A percentile compares a stretch with the other conserved stretches of the same genome.
phyloP scores from a whole-genome alignment of 345 rosid species.

The Acer saccharum region DNA sequence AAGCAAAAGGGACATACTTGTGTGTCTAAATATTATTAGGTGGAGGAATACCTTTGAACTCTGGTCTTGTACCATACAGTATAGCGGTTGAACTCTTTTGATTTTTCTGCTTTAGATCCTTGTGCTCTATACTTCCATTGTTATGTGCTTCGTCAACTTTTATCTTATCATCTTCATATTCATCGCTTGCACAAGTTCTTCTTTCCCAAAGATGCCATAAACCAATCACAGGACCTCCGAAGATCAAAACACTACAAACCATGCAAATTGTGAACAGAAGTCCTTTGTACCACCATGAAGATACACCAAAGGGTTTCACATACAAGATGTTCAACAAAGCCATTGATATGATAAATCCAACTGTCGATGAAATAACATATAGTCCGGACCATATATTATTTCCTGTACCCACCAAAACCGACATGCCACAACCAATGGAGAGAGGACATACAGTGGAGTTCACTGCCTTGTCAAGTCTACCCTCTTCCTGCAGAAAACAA shows the following conservation, averaged over 20 bases:
- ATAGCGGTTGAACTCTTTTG: conserved; percentile 29
- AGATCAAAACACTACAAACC: conserved; percentile 59
- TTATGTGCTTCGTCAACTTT: conserved; percentile 6
- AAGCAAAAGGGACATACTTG: not conserved
- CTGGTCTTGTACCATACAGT: conserved; percentile 79
- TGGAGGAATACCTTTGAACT: conserved; percentile 60
- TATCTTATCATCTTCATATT: conserved; percentile 17
- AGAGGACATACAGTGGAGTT: conserved; percentile 36
- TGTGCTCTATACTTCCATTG: conserved; percentile 16
- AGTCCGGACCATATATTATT: conserved; percentile 74
- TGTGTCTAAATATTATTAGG: not conserved
- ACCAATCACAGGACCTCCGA: conserved; percentile 69
- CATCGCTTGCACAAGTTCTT: conserved; percentile 23
- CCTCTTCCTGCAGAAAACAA: conserved; percentile 69
- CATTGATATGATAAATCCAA: conserved; percentile 54
- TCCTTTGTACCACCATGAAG: conserved; percentile 87
- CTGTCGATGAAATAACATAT: conserved; percentile 52
- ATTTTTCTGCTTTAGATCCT: conserved; percentile 20
- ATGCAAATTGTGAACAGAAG: conserved; percentile 65
- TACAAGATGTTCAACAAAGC: conserved; percentile 54
- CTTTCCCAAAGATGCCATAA: conserved; percentile 77
- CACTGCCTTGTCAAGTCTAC: conserved; percentile 30
- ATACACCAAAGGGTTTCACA: conserved; percentile 52
- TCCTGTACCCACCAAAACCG: conserved; percentile 79
- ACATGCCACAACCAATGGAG: conserved; percentile 54